phyloP scores from a whole-genome alignment of 805 yeast species.

The Metschnikowia lachancei region DNA sequence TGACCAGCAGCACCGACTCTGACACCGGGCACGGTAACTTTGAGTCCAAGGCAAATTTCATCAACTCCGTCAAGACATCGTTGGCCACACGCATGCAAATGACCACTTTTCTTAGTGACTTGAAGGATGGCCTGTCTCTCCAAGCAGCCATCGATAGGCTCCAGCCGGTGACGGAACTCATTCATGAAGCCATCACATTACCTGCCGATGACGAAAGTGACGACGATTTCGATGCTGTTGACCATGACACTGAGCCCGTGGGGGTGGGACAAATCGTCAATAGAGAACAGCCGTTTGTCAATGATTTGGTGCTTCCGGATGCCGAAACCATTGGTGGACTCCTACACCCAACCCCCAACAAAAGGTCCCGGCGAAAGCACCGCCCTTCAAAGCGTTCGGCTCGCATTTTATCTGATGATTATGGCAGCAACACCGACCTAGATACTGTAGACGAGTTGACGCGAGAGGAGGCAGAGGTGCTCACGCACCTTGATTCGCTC shows the following conservation, averaged over 20 bases:
- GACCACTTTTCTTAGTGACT: slow-evolving; percentile 39
- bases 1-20: slow-evolving; percentile 9
- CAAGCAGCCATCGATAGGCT: slow-evolving; percentile 52
- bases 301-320: slow-evolving; percentile 52
- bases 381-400: slow-evolving; percentile 1
- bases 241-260: slow-evolving; percentile 47
- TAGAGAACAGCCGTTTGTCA: slow-evolving; percentile 47
- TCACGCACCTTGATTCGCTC: slow-evolving; percentile 36
- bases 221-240: slow-evolving; percentile 9
- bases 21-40: slow-evolving; percentile 11
- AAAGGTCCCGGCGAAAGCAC: slow-evolving; percentile 6
- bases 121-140: slow-evolving; percentile 46
- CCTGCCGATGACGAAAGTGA: slow-evolving; percentile 48
- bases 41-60: slow-evolving; percentile 21
- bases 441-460: slow-evolving; percentile 36
- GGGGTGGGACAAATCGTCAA: slow-evolving; percentile 51
- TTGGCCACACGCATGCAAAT: slow-evolving; percentile 42
- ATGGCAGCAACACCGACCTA: slow-evolving; percentile 18
- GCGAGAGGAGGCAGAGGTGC: slow-evolving; percentile 31
- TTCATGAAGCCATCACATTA: slow-evolving; percentile 46
- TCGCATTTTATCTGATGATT: slow-evolving; percentile 15
- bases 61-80: slow-evolving; percentile 38
- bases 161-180: slow-evolving; percentile 44
- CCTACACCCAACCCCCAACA: slow-evolving; percentile 11
- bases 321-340: slow-evolving; percentile 21